phyloP scores from a whole-genome alignment of 1,284 basidiomycete genomes.

The Sporisorium exsertum region DNA sequence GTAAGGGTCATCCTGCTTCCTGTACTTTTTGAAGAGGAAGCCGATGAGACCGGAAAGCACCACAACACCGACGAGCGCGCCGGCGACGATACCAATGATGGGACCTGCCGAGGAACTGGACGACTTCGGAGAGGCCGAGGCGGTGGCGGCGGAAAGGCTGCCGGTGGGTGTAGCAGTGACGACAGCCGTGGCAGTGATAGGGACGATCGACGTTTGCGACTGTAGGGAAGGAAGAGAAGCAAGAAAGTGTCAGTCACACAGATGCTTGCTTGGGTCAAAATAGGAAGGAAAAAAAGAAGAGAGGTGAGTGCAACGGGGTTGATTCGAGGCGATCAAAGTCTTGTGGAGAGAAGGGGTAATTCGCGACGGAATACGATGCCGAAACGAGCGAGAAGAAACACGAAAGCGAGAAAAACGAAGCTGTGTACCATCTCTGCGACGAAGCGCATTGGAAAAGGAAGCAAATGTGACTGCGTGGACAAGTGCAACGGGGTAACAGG shows the following conservation, averaged over 20 bases:
- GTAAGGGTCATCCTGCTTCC: constrained; percentile 63
- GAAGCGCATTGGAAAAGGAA: constrained; percentile 13
- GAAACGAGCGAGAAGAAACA: background rate
- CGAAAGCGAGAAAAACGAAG: background rate
- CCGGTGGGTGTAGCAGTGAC: constrained; percentile 47
- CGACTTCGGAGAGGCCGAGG: constrained; percentile 36
- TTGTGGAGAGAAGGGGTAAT: constrained; percentile 3
- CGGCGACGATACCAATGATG: constrained; percentile 70
- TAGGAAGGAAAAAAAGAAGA: constrained; percentile 9
- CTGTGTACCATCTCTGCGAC: constrained; percentile 28
- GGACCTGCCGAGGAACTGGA: constrained; percentile 56
- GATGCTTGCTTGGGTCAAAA: background rate
- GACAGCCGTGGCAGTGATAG: constrained; percentile 44
- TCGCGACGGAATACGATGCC: background rate
- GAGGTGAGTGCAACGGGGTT: constrained; percentile 31
- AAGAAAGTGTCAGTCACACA: constrained; percentile 8
- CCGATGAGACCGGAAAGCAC: constrained; percentile 66
- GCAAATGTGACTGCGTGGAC: background rate
- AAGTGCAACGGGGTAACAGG: constrained; percentile 37
- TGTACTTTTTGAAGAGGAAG: constrained; percentile 67
- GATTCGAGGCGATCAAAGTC: constrained; percentile 5
- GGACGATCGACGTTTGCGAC: constrained; percentile 24
- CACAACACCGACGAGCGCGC: constrained; percentile 66
- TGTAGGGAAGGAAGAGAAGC: background rate
- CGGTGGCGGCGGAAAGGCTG: constrained; percentile 17